phyloP scores from a whole-genome alignment of 176 grass and related monocot genomes.

The Bothriochloa decipiens region DNA sequence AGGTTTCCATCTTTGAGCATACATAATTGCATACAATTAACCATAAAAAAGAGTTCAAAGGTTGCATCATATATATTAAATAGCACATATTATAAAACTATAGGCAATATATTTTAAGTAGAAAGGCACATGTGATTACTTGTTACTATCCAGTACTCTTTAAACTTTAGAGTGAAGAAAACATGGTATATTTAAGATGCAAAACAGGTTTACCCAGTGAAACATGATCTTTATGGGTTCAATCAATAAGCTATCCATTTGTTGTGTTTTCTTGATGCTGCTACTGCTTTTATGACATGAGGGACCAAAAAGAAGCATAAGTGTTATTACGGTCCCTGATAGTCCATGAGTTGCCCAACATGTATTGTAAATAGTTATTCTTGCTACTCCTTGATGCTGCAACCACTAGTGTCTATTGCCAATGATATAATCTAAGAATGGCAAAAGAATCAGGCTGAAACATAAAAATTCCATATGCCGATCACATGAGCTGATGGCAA shows the following conservation, averaged over 20 bases:
- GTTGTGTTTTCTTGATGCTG: not conserved
- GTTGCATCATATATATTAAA: not conserved
- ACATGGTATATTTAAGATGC: not conserved
- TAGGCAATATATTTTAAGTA: not conserved
- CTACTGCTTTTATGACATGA: not conserved
- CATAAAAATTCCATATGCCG: not conserved
- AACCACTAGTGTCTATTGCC: not conserved
- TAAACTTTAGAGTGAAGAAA: not conserved
- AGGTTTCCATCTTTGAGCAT: not conserved
- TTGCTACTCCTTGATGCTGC: not conserved
- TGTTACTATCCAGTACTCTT: not conserved
- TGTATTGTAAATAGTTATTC: not conserved
- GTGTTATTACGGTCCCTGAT: not conserved
- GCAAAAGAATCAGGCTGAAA: not conserved
- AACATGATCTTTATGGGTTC: not conserved
- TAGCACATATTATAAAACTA: not conserved
- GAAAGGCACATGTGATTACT: not conserved
- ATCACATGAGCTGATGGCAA: not conserved
- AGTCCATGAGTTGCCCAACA: not conserved
- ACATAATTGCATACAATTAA: not conserved
- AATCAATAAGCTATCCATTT: not conserved
- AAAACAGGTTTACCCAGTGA: not conserved
- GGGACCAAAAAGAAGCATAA: not conserved
- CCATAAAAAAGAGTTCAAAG: not conserved
- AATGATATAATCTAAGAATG: not conserved